Evolutionary conservation across 139 green algal genomes (phyloP), one percentile per base, ranked within the genome.

Genomic region (Micractinium conductrix): DNA sequence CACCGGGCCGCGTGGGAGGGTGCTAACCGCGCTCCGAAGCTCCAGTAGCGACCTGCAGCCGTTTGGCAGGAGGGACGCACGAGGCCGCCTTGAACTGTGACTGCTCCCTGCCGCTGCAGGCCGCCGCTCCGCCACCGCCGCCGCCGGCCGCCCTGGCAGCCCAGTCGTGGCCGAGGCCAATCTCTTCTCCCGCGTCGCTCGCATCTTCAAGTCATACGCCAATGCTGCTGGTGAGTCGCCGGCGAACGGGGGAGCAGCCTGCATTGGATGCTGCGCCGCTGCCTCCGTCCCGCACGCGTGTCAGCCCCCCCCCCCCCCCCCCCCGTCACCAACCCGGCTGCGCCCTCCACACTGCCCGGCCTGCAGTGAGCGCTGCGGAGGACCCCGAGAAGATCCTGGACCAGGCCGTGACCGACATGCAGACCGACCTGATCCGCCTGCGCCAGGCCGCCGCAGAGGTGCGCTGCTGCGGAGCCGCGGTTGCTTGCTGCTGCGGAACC

Each of bases 351-450:
- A 26, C 22, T 35, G 40, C 30, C 38, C 6, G 28, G 24, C 14
- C n/a, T 86, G 74, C 91, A 96, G 95, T 98, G 12, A 91, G 76
- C 48, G 79, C 58, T 14, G 95, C 93, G 1, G 96, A 98, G 88
- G 97, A 99, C 83, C 97, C 97, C 2, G 97, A 99, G 91, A 99
- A 99, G 88, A 94, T 99, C 0, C 89, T 99, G 80, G 97, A 99
- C 48, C 93, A 97, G 90, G 96, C 97, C 0, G 97, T 99, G 44
- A 90, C 91, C 38, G 97, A 99, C 83, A 99, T 99, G 97, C 95
- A 99, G 90, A 89, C 91, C 69, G 97, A 99, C 84, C 92, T 99
- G 21, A 97, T 98, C 79, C 98, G 98, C 86, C 96, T 99, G 94
- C 91, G 97, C 16, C 97, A 99, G 85, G 96, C 97, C 19, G 94